These are phyloP conservation scores for Phytophthora pistaciae DNA, from an alignment of 352 stramenopile genomes.

Conservation along the genomic window DNA sequence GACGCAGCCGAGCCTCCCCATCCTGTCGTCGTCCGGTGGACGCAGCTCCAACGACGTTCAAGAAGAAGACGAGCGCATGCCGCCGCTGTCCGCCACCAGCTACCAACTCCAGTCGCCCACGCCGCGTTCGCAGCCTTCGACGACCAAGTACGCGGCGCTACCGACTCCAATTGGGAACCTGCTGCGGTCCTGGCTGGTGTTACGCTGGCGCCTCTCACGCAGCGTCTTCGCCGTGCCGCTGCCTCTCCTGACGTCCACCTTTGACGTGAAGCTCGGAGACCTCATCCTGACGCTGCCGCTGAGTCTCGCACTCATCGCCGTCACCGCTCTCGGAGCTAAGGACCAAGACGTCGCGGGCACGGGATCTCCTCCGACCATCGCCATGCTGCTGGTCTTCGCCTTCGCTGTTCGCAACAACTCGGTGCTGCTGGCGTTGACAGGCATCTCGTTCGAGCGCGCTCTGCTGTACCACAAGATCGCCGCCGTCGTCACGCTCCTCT, in stretches of 20 bases:
- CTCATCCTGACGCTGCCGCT: conserved; percentile 34
- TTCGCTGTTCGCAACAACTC: conserved; percentile 55
- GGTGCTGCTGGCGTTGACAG: conserved; percentile 41
- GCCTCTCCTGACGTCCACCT: conserved; percentile 21
- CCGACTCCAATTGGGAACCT: conserved; percentile 2
- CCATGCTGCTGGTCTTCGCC: conserved; percentile 43
- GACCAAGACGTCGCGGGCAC: conserved; percentile 14
- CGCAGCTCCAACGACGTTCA: conserved; percentile 7
- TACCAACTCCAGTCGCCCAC: conserved; percentile 1
- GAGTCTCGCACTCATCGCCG: conserved; percentile 12
- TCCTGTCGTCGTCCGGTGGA: conserved; percentile 3
- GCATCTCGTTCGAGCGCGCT: conserved; percentile 53
- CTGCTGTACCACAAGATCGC: conserved; percentile 55
- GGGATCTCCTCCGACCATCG: conserved; percentile 29
- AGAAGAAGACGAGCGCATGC: not conserved
- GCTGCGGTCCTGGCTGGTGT: conserved; percentile 16
- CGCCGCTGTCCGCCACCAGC: not conserved
- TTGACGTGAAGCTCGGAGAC: conserved; percentile 50
- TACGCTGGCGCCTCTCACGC: conserved; percentile 25
- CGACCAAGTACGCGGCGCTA: not conserved
- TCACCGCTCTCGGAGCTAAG: conserved; percentile 7
- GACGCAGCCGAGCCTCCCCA: conserved; percentile 2
- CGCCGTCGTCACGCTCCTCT: conserved; percentile 32
- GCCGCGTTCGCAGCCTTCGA: not conserved
- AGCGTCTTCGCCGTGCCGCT: conserved; percentile 29